Conservation (phyloP, 1,139 yeast species). For the Hyphopichia wangnamkhiaoensis region DNA sequence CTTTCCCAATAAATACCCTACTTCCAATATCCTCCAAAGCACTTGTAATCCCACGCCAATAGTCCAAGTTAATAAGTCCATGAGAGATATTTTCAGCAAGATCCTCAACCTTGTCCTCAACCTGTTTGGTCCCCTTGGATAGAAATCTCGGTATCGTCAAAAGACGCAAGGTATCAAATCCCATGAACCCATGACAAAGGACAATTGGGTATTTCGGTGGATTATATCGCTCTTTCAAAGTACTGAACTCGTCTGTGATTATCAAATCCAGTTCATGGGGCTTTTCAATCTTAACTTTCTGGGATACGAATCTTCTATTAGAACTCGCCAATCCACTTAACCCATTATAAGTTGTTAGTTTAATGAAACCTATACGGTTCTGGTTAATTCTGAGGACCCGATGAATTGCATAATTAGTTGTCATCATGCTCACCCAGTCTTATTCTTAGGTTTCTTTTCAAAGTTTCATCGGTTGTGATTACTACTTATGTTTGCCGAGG, state of each 20-base stretch:
- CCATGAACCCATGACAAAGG: conserved; percentile 82
- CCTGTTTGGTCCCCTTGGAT: conserved; percentile 3
- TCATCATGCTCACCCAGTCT: too few species aligned
- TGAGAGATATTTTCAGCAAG: conserved; percentile 12
- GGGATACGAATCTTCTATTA: background rate
- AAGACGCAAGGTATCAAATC: conserved; percentile 64
- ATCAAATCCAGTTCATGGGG: conserved; percentile 2
- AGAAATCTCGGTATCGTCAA: conserved; percentile 34
- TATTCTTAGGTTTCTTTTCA: too few species aligned
- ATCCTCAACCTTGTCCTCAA: conserved; percentile 15
- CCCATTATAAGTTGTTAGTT: too few species aligned
- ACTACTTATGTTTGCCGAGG: too few species aligned
- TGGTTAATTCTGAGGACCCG: too few species aligned
- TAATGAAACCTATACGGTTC: too few species aligned
- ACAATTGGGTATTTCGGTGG: conserved; percentile 64
- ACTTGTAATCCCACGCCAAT: conserved; percentile 79
- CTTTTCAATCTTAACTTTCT: background rate
- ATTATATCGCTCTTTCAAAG: conserved; percentile 23
- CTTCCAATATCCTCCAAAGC: conserved; percentile 64
- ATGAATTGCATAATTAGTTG: too few species aligned
- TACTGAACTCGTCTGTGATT: conserved; percentile 12
- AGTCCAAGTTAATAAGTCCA: conserved; percentile 54
- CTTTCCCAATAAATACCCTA: conserved; percentile 69
- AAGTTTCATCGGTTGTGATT: too few species aligned
- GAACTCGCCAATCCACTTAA: too few species aligned